Evolutionary conservation across 495 filamentous ascomycete species (phyloP), one percentile per base, ranked within the genome.

Genomic region (Emericellopsis terricola): DNA sequence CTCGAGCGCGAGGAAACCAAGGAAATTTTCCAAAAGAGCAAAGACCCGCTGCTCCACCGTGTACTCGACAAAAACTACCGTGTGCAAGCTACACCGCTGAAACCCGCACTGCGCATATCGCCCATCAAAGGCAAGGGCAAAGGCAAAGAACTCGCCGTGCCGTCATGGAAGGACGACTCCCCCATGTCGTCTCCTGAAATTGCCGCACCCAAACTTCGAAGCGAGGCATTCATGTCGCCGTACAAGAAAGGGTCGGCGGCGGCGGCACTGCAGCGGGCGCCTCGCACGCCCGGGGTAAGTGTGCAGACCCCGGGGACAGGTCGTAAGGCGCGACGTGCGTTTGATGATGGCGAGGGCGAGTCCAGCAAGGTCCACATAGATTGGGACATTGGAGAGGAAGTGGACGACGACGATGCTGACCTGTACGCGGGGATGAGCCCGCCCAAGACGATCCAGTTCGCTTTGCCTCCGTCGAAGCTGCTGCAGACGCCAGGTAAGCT

Each of bases 361-460:
- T 11, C 24, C 14, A 52, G 48, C n/a, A 53, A 50, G 16, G 59
- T 62, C 28, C 65, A 68, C 48, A 65, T 69, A 14, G 55, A 51
- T 9, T 85, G 78, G 75, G 72, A 81, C 20, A 26, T 26, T 26
- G 23, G 23, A 6, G 78, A 71, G 37, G 62, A 68, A 33, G 62
- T 59, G 32, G 63, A 68, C 39, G 69, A 79, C 28, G 68, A 74
- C 27, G 71, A 69, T 28, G 63, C 62, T 7, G 64, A 74, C 14
- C 58, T 69, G 2, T 70, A 73, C 27, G 65, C 65, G 2, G 81
- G 72, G 0, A 71, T 84, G 43, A 92, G 82, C 46, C 89, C 91
- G 23, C 89, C 89, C 0, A 94, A 94, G 57, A 99, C 89, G 17
- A 93, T 99, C 52, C 85, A 94, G 48, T 99, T 99, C 49, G 78